A percentile compares a stretch with the other conserved stretches of the same genome.
Conservation (phyloP, 345 rosid genomes). For the Xanthoceras sorbifolium region DNA sequence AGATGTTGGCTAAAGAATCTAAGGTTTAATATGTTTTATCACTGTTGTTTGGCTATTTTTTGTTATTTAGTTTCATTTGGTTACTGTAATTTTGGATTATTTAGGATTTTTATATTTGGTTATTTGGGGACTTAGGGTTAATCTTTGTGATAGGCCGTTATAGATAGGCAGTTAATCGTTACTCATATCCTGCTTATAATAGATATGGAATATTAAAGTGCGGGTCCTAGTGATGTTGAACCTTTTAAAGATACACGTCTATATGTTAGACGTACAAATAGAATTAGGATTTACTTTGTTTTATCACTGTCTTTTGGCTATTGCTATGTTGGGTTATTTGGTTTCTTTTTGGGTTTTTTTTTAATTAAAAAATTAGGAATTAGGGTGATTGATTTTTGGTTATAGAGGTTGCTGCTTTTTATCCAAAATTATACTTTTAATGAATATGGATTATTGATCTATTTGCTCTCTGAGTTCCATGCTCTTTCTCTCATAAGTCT, state of each 20-base stretch:
- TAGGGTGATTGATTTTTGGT: neutral
- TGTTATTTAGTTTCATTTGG: too few relatives aligned
- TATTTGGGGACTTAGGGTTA: neutral
- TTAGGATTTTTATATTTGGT: too few relatives aligned
- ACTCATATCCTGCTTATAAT: neutral
- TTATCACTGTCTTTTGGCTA: neutral
- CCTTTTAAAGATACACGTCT: neutral
- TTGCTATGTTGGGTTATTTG: too few relatives aligned
- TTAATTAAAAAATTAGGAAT: neutral
- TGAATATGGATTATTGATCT: neutral
- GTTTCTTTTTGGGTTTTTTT: neutral
- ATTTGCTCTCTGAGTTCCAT: neutral
- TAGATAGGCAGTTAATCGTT: neutral
- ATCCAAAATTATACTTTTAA: neutral
- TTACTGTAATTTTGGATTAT: neutral
- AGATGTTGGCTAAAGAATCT: neutral
- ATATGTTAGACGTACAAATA: neutral
- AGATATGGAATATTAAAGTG: too few relatives aligned
- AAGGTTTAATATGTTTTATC: neutral
- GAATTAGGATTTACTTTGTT: neutral
- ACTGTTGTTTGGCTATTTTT: neutral
- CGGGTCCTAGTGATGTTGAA: neutral
- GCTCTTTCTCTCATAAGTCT: too few relatives aligned
- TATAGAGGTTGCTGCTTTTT: neutral
- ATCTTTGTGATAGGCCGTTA: neutral